These are phyloP conservation scores for Suillus lakei DNA, from an alignment of 768 basidiomycete genomes.

Conservation along the genomic window DNA sequence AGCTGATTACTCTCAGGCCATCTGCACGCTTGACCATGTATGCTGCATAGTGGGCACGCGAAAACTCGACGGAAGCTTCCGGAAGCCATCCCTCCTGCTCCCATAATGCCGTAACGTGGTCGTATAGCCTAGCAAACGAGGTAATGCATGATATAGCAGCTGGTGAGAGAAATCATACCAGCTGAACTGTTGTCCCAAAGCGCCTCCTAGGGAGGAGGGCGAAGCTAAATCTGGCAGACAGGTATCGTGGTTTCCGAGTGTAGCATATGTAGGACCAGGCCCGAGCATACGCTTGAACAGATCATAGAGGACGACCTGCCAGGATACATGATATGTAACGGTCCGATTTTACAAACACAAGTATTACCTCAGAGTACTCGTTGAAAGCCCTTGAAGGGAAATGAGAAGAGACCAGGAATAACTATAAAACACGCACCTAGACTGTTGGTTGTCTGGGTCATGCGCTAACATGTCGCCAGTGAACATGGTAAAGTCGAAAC, in stretches of 20 bases:
- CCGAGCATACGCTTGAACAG: conserved; percentile 66
- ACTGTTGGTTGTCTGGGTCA: conserved; percentile 67
- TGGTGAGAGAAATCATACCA: neutral
- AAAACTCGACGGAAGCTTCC: conserved; percentile 55
- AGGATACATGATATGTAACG: conserved; percentile 10
- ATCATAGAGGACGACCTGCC: conserved; percentile 65
- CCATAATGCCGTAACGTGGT: conserved; percentile 76
- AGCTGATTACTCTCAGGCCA: conserved; percentile 70
- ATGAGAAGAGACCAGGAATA: conserved; percentile 5
- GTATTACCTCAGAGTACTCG: conserved; percentile 62
- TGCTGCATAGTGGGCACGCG: conserved; percentile 71
- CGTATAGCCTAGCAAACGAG: conserved; percentile 63
- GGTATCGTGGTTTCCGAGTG: conserved; percentile 79
- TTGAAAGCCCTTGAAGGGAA: conserved; percentile 52
- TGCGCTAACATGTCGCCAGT: conserved; percentile 81
- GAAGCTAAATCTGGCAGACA: conserved; percentile 65
- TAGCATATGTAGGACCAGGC: conserved; percentile 74
- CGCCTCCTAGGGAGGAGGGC: conserved; percentile 58
- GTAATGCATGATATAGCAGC: neutral
- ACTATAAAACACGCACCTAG: conserved; percentile 46
- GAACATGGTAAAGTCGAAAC: conserved; percentile 68
- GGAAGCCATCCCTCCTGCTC: conserved; percentile 72
- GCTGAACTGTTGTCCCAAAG: conserved; percentile 62
- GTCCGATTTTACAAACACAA: neutral
- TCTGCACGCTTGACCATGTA: conserved; percentile 72